Conservation (phyloP, 139 green algal genomes). For the Auxenochlorella pyrenoidosa region DNA sequence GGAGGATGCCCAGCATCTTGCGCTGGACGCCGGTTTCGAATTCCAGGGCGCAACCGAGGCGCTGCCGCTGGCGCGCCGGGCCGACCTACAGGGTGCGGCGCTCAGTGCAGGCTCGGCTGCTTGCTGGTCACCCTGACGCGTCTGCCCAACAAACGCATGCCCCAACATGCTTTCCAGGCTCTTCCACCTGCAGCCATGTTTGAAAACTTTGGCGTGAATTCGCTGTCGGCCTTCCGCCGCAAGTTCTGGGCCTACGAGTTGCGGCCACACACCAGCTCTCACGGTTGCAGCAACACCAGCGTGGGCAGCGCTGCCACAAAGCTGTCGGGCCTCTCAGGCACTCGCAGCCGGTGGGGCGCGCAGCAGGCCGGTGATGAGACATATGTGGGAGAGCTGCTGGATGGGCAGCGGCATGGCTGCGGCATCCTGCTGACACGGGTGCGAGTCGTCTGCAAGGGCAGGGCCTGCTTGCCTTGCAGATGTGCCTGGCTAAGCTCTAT, state of each 20-base stretch:
- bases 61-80: not conserved
- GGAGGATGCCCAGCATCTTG: conserved; percentile 27
- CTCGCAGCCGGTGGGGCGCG: not conserved
- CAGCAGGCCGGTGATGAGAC: not conserved
- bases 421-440: conserved; percentile 19
- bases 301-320: too few relatives aligned
- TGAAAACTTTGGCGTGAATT: conserved; percentile 21
- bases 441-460: not conserved
- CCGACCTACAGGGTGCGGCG: conserved; percentile 12
- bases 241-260: conserved; percentile 12
- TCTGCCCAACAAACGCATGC: too few relatives aligned
- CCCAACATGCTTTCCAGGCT: too few relatives aligned
- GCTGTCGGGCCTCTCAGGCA: not conserved
- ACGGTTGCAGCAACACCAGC: not conserved
- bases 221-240: conserved; percentile 5
- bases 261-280: not conserved
- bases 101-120: too few relatives aligned
- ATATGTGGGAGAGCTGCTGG: conserved; percentile 9
- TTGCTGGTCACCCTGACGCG: too few relatives aligned
- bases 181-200: conserved; percentile 31
- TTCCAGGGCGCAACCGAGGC: not conserved
- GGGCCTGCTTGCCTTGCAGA: too few relatives aligned
- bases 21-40: conserved; percentile 2
- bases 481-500: too few relatives aligned
- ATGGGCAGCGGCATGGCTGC: conserved; percentile 2